Conservation (phyloP, 129 eudicot species). For the Saposhnikovia divaricata region DNA sequence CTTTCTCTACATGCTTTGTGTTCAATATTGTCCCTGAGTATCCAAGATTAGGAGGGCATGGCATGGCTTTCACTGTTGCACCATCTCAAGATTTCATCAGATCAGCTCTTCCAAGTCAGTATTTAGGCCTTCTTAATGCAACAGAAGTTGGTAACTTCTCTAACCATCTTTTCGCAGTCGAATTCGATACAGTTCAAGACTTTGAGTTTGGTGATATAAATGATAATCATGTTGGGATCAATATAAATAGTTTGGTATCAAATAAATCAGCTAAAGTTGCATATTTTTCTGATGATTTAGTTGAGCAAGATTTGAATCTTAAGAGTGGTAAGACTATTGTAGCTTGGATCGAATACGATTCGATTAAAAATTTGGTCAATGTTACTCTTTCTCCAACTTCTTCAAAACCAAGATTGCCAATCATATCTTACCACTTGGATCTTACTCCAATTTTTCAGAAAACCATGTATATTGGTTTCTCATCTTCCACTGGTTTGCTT, state of each 20-base stretch:
- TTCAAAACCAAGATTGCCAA: conserved; percentile 15
- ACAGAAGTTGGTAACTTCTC: conserved; percentile 6
- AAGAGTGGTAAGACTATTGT: conserved; percentile 18
- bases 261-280: not conserved
- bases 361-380: not conserved
- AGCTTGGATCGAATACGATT: conserved; percentile 14
- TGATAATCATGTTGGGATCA: conserved; percentile 17
- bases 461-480: conserved; percentile 30
- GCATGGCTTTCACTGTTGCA: conserved; percentile 15
- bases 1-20: conserved; percentile 21
- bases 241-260: conserved; percentile 13
- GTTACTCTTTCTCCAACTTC: conserved; percentile 12
- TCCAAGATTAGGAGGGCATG: conserved; percentile 16
- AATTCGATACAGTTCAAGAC: conserved; percentile 18
- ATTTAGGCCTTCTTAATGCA: conserved; percentile 18
- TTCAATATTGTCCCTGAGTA: conserved; percentile 13
- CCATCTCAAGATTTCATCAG: conserved; percentile 7
- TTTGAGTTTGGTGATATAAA: conserved; percentile 11
- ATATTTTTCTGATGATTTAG: conserved; percentile 12
- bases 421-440: conserved; percentile 13
- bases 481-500: conserved; percentile 23
- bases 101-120: conserved; percentile 11
- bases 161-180: conserved; percentile 20
- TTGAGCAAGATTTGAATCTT: conserved; percentile 16
- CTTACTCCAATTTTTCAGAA: conserved; percentile 21